Evolutionary conservation across 2,329 filamentous ascomycete species (phyloP), one percentile per base, ranked within the genome.

Genomic region (Pezicula radicicola): DNA sequence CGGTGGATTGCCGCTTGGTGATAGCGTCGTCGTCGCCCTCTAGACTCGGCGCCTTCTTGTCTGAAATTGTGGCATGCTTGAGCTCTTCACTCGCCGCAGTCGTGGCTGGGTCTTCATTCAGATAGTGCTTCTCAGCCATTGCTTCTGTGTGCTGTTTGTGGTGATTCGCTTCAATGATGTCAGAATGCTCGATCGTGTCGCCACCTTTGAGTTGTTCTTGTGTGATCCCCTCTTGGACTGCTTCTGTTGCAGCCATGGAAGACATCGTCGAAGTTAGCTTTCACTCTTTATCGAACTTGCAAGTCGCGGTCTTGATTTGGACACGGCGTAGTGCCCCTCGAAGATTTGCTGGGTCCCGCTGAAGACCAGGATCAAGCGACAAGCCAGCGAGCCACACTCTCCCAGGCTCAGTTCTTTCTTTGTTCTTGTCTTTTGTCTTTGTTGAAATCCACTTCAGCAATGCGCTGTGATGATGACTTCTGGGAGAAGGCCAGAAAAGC

Each of bases 61-160:
- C 82, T 15, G 83, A 86, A 57, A 87, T 85, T 48, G 72, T 76
- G 9, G 83, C 84, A 57, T 86, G 81, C 69, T 80, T 83, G 39
- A 87, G 75, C 69, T 87, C 83, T 61, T 84, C 78, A 55, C 83
- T 78, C 35, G 83, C 75, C 48, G 82, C 82, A 53, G 80, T 80
- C 39, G 83, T 87, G 62, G 83, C 82, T 35, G 80, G 78, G 66
- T 87, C 83, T 60, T 87, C 83, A 25, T 58, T 62, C 25, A 58
- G 48, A 36, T 47, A 45, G 44, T 48, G 43, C 18, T 61, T 57
- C n/a, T 60, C 59, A 28, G 49, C 49, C 50, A 56, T 49, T 44
- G 50, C 58, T 37, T 53, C 56, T 50, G 62, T 13, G 27, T 16
- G 19, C 8, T 27, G 15, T 27, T 45, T 7, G 50, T 63, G 50